Conservation (phyloP, 2,329 filamentous ascomycete genomes). For the Pyrenophora graminea region DNA sequence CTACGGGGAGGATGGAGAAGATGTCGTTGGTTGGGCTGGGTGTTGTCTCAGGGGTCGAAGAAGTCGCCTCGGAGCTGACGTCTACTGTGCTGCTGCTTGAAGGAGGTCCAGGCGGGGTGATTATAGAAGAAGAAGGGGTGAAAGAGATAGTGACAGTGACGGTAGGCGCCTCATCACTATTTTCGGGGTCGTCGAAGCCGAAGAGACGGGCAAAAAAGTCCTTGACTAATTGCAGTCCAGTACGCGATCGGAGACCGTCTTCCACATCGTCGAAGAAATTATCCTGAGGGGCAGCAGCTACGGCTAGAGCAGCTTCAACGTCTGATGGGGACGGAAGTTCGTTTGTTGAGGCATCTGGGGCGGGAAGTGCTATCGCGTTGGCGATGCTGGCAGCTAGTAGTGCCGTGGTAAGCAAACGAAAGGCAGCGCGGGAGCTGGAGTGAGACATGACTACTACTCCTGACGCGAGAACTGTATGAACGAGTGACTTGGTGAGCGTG, state of each 20-base stretch:
- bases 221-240: no score
- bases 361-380: conserved; percentile 10
- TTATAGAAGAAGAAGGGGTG: no score
- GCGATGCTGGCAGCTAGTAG: conserved; percentile 12
- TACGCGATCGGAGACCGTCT: no score
- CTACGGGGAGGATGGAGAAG: conserved; percentile 22
- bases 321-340: neutral
- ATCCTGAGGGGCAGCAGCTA: neutral
- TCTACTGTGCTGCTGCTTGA: no score
- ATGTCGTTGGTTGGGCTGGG: neutral
- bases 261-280: no score
- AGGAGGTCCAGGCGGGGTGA: no score
- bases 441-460: conserved; percentile 10
- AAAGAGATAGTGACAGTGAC: no score
- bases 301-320: neutral
- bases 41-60: neutral
- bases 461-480: conserved; percentile 2
- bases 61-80: no score
- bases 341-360: neutral
- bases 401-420: conserved; percentile 9
- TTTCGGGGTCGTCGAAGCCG: no score
- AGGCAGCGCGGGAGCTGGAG: conserved; percentile 10
- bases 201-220: no score
- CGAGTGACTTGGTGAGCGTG: conserved; percentile 9
- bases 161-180: no score